phyloP scores from a whole-genome alignment of 1,139 yeast genomes.

The Debaryomyces coudertii region DNA sequence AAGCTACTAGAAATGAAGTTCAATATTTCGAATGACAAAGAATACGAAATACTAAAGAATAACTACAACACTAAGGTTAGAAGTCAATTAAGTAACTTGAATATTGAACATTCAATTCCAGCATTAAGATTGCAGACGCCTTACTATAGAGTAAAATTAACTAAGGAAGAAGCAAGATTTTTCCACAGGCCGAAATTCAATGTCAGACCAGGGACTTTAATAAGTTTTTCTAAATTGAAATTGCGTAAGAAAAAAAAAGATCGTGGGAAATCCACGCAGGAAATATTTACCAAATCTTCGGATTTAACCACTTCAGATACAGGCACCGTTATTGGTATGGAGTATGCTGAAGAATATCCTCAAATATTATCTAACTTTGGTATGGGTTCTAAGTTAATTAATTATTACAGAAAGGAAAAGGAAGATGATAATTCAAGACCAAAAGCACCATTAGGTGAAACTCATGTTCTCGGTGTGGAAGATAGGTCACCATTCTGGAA shows the following conservation, averaged over 20 bases:
- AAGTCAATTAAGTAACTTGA: slow-evolving; percentile 87
- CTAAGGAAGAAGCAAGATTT: slow-evolving; percentile 70
- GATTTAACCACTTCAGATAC: slow-evolving; percentile 87
- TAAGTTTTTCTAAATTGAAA: slow-evolving; percentile 76
- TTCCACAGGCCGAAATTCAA: slow-evolving; percentile 81
- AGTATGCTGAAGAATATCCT: slow-evolving; percentile 91
- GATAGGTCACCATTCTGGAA: slow-evolving; percentile 99
- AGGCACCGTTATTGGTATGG: slow-evolving; percentile 75
- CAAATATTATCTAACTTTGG: slow-evolving; percentile 84
- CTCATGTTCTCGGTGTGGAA: slow-evolving; percentile 91
- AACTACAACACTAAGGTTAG: slow-evolving; percentile 92
- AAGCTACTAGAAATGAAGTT: slow-evolving; percentile 57
- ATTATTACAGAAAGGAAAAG: slow-evolving; percentile 83
- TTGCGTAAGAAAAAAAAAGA: slow-evolving; percentile 88
- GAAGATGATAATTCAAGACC: slow-evolving; percentile 89
- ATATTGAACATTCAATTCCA: slow-evolving; percentile 89
- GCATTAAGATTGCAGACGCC: slow-evolving; percentile 90
- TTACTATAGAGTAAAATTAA: slow-evolving; percentile 77
- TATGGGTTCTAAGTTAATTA: slow-evolving; percentile 93
- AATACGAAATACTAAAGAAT: slow-evolving; percentile 78
- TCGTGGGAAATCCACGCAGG: slow-evolving; percentile 77
- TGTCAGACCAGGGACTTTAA: slow-evolving; percentile 75
- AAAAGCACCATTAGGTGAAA: slow-evolving; percentile 87
- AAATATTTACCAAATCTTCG: slow-evolving; percentile 67
- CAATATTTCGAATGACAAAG: slow-evolving; percentile 85